Evolutionary conservation across 768 basidiomycete species (phyloP), one percentile per base, ranked within the genome.

Genomic region (Podaxis sp.): DNA sequence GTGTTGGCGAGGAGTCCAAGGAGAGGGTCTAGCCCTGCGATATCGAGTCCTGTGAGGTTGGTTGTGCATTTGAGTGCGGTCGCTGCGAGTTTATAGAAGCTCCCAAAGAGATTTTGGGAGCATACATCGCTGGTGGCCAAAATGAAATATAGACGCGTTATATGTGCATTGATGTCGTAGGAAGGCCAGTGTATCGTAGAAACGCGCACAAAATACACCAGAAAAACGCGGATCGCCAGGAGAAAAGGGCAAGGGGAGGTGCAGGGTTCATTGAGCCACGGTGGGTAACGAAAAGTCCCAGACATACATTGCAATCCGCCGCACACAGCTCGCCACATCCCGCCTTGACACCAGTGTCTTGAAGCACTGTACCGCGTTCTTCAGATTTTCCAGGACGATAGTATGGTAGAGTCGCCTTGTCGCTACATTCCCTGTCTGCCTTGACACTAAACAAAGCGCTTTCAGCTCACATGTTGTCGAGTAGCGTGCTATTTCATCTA

Each of bases 401-500:
- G 60, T 54, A 30, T 61, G 63, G 52, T 69, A 69, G 22, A 69
- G 59, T 24, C 58, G 36, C 30, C 68, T 64, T 20, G 57, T 62
- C 8, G 66, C 63, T 20, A 67, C 56, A 26, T 60, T 33, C 22
- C 65, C 58, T 24, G 57, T 62, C 20, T 56, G 58, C 37, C 50
- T 65, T 22, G 64, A 69, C 7, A 62, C 61, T 22, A 55, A 46
- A 46, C 66, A 67, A 30, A 69, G 65, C 1, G 62, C 28, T 52
- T 65, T 46, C 22, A 66, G 60, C 58, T 67, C 66, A 7, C 61
- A 7, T 6, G 50, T 30, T 4, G 52, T 26, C 2, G 59, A 61
- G 41, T 52, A 56, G 2, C 58, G 22, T 3, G 56, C 64, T 46
- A 69, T 62, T 60, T 69, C 66, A 51, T 69, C 59, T 22, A 69